Evolutionary conservation across 2,329 filamentous ascomycete genomes (phyloP).

Genomic region (Fusarium sp.): DNA sequence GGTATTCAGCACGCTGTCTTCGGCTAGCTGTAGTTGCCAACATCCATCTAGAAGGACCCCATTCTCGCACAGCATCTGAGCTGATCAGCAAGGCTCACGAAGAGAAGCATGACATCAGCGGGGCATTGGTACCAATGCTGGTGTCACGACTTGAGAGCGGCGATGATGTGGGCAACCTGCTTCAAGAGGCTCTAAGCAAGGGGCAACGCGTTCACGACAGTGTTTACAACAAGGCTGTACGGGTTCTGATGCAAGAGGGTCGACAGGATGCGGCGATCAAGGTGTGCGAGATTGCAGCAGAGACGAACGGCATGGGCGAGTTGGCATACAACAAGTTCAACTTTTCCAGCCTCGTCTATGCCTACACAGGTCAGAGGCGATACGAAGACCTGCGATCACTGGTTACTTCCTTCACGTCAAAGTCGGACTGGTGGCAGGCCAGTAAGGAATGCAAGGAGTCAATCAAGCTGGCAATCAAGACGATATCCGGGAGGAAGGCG

Average conservation of each 20-base stretch:
- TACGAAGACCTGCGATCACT: conserved; percentile 49
- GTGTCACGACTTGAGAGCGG: conserved; percentile 52
- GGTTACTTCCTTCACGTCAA: conserved; percentile 47
- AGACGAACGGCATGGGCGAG: conserved; percentile 51
- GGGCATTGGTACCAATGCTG: conserved; percentile 55
- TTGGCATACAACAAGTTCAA: conserved; percentile 53
- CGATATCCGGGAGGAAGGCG: conserved; percentile 43
- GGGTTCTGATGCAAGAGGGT: conserved; percentile 46
- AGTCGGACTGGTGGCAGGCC: conserved; percentile 52
- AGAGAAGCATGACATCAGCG: conserved; percentile 56
- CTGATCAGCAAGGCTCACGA: conserved; percentile 56
- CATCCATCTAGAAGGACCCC: conserved; percentile 48
- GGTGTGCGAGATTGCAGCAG: conserved; percentile 52
- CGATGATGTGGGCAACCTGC: conserved; percentile 40
- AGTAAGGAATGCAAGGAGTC: conserved; percentile 52
- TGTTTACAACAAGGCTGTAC: conserved; percentile 52
- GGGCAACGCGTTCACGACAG: conserved; percentile 50
- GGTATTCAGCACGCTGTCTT: conserved; percentile 56
- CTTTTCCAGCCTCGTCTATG: conserved; percentile 52
- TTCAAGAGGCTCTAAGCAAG: conserved; percentile 44
- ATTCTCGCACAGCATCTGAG: conserved; percentile 48
- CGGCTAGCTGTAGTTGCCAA: conserved; percentile 61
- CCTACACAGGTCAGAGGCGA: conserved; percentile 47
- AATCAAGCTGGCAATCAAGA: conserved; percentile 54
- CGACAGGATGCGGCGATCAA: conserved; percentile 46